A percentile compares a stretch with the other conserved stretches of the same genome.
phyloP scores from a whole-genome alignment of 805 yeast species.

The Cyberlindnera saturnus region DNA sequence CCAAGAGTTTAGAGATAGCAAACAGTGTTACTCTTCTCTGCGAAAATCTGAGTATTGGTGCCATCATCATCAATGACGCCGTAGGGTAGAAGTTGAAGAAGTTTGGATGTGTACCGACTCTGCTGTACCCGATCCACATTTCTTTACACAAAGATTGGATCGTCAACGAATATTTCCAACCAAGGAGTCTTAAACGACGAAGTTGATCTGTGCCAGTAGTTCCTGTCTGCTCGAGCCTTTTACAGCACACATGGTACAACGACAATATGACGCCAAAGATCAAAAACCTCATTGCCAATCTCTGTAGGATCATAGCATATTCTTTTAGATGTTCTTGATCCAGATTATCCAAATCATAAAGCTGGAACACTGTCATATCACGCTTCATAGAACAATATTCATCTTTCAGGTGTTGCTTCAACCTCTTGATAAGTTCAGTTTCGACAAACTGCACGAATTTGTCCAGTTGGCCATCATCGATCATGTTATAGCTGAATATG shows the following conservation, averaged over 20 bases:
- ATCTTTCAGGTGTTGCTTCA: conserved; percentile 6
- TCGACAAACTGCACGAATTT: conserved; percentile 11
- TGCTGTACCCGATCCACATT: conserved; percentile 12
- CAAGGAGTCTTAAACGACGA: conserved; percentile 4
- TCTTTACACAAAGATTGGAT: conserved; percentile 9
- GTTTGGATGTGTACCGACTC: conserved; percentile 7
- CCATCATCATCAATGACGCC: conserved; percentile 8
- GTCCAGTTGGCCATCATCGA: conserved; percentile 14
- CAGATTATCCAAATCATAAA: conserved; percentile 6
- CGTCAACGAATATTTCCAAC: conserved; percentile 11
- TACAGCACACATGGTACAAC: conserved; percentile 11
- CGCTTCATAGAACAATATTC: conserved; percentile 6
- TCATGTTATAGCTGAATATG: conserved; percentile 11
- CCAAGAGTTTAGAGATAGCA: conserved; percentile 5
- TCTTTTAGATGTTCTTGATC: conserved; percentile 4
- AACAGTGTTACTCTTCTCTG: conserved; percentile 13
- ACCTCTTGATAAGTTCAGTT: conserved; percentile 3
- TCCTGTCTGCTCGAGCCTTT: conserved; percentile 13
- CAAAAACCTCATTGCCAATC: conserved; percentile 8
- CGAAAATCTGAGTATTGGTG: conserved; percentile 12
- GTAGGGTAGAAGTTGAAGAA: conserved; percentile 8
- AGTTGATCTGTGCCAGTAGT: conserved; percentile 2
- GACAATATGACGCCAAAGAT: conserved; percentile 6
- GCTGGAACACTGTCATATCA: conserved; percentile 5
- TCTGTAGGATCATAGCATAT: conserved; percentile 8